Evolutionary conservation across 805 yeast genomes (phyloP), one percentile per base, ranked within the genome.

Genomic region (Candida fluviatilis): DNA sequence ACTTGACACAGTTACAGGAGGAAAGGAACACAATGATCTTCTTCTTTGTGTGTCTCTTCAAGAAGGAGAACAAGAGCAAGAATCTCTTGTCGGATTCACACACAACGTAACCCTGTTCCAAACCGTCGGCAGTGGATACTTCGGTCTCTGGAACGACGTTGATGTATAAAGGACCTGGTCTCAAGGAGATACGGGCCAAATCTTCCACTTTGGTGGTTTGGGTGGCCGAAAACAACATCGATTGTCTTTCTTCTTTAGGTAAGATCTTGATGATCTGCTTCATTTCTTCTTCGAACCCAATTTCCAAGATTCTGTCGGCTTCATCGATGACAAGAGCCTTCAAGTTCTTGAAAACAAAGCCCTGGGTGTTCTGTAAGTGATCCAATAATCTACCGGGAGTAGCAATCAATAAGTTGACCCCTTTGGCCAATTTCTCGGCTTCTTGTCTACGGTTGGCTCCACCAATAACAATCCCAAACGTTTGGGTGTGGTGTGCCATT

Each of bases 281-380:
- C 98, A 93, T 93, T 70, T 93, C 99, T 51, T 95, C 98, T 69
- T 93, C 99, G 68, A 93, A 93, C 45, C 99, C 99, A 55, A 90
- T 89, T 62, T 95, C 99, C 57, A 93, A 72, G 51, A 93, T 93
- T 66, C 99, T 80, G 62, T 93, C 99, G 31, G 99, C 99, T 66
- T 93, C 99, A 64, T 93, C 99, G 50, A 93, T 90, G 39, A 95
- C 80, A 46, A 93, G 72, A 3, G 98, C 95, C 65, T 90, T 90
- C 62, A 93, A 74, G 66, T 93, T 93, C 71, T 88, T 89, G 76
- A 87, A 93, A 2, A 89, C 84, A 59, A 91, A 91, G 2, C 97
- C 97, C 50, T 76, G 76, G 3, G 99, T 91, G 62, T 93, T 93
- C 64, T 93, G 98, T 55, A 93, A 73, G 69, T 93, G 99, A 73